Base-by-base conservation (phyloP, 2,329 filamentous ascomycete genomes). In the Pseudocercospora macadamiae region DNA sequence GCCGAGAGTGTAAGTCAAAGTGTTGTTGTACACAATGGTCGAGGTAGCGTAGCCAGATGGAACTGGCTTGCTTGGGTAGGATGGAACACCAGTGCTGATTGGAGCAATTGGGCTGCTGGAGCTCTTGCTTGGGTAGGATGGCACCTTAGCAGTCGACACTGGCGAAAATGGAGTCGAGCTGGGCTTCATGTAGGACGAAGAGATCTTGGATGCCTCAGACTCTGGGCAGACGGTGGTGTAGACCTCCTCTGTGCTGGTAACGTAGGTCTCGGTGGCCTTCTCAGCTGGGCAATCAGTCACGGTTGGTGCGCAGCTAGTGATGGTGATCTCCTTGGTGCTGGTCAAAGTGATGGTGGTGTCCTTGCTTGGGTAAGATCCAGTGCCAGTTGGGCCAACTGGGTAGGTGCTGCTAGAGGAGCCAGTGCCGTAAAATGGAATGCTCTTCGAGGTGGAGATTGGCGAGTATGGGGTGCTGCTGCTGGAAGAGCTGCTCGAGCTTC, bases 1-100 rank as follows among this genome's bases (percentile, higher is more conserved):
- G 55, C 70, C 71, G 19, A 69, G 67, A 63, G 71, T 74, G 69
- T 73, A 74, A 61, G 71, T 73, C 45, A 72, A 54, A 42, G 71
- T 73, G 51, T 65, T 65, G 63, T 70, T 65, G 59, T 54, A 66
- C 62, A 69, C 66, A 44, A 65, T 45, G 47, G 68, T 70, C 30
- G 67, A 65, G 51, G 61, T 60, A 54, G 59, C 56, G 60, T 53
- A 61, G 28, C 61, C 61, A 52, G 64, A 61, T 25, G 61, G 60
- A 25, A 59, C 56, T 26, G 59, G 53, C 42, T 54, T 59, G 44
- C 53, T 59, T 44, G 64, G 61, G 45, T 59, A 51, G 52, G 64
- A 64, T 45, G 59, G 54, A 37, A 55, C 51, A 42, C 56, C 65
- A 51, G 63, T 66, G 48, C 36, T 54, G 53, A 62, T 55, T 37